Base-by-base conservation (phyloP, 192 early-diverging fungal genomes). In the Mortierella claussenii region DNA sequence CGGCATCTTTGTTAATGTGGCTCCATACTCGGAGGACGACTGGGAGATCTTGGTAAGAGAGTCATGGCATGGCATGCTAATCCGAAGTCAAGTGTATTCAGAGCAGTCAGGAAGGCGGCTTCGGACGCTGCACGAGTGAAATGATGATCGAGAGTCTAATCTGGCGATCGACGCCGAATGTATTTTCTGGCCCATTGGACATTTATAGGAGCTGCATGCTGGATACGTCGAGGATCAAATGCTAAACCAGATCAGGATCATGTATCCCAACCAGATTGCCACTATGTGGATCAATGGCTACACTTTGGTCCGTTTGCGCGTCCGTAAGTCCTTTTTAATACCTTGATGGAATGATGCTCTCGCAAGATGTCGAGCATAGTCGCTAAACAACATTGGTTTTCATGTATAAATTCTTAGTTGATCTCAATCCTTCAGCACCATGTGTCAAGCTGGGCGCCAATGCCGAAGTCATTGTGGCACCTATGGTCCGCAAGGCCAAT, bases 1-100 rank as follows among this genome's bases (percentile, higher is more conserved):
- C 15, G 88, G 90, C 28, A 79, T 80, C 12, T 80, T 82, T 34
- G 89, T 91, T 0, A 78, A 86, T 59, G 91, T 93, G 24, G 93
- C 89, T 47, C 91, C 92, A 0, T 80, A 78, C 47, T 82, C 82
- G 8, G 85, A 86, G 34, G 91, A 94, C 52, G 92, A 94, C 71
- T 94, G 91, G 91, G 92, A 94, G 76, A 92, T 94, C 46, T 55
- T 94, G 75, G 86, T 86, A 82, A 58, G 78, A 24, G 32, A 59
- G 11, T n/a, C n/a, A n/a, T n/a, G n/a, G n/a, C n/a, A n/a, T n/a
- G n/a, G n/a, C n/a, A n/a, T n/a, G n/a, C n/a, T n/a, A n/a, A n/a
- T n/a, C n/a, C n/a, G n/a, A n/a, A n/a, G n/a, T 10, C 3, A n/a
- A 21, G n/a, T 36, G 8, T 59, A 34, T 37, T 45, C 2, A 12